phyloP scores from a whole-genome alignment of 1,284 basidiomycete genomes.

The Cronartium quercuum region DNA sequence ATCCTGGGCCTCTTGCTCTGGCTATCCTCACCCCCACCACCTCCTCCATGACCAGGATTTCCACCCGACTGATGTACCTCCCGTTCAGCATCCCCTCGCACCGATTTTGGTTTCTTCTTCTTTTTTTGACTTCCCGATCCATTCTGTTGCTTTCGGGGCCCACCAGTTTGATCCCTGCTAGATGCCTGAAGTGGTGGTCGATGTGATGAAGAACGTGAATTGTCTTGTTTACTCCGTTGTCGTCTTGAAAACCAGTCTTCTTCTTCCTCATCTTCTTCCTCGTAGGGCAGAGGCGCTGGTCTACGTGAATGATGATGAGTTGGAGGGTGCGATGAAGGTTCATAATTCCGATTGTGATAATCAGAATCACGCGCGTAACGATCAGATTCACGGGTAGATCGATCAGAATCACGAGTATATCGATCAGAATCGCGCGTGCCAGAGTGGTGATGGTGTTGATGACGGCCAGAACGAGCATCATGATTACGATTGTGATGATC shows the following conservation, averaged over 20 bases:
- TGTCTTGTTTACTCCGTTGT: background rate
- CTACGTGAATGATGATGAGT: background rate
- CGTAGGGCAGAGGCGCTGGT: background rate
- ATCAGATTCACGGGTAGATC: background rate
- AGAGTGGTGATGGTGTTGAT: background rate
- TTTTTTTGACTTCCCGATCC: too few species aligned
- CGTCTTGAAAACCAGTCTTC: constrained; percentile 34
- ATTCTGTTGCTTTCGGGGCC: too few species aligned
- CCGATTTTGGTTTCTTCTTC: too few species aligned
- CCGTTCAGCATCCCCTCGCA: background rate
- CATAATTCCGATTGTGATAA: background rate
- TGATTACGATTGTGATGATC: background rate
- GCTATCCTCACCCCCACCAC: background rate
- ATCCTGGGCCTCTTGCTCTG: constrained; percentile 2
- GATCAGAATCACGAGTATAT: background rate
- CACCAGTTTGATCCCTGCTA: too few species aligned
- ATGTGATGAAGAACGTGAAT: background rate
- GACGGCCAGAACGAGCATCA: background rate
- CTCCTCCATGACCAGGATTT: background rate
- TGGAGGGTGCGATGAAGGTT: background rate
- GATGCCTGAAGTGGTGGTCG: background rate
- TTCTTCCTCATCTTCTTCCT: constrained; percentile 17
- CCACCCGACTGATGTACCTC: background rate
- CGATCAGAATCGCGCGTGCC: background rate
- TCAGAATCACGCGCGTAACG: background rate